Evolutionary conservation across 257 asterid species (phyloP).

Genomic region (Eucommia ulmoides): DNA sequence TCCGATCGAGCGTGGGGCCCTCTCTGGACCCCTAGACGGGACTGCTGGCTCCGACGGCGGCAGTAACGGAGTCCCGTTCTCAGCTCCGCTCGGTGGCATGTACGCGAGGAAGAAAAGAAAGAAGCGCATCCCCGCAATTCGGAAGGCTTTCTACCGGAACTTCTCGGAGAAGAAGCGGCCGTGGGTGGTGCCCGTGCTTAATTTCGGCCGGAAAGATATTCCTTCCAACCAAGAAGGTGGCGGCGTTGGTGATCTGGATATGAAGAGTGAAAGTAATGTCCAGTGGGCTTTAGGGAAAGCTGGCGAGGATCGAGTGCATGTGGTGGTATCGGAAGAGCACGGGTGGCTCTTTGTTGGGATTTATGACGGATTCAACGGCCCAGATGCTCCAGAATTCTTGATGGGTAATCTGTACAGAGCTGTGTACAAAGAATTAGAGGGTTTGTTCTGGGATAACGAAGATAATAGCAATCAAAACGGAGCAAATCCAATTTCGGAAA

Average conservation of each 20-base stretch:
- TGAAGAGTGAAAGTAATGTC: constrained; percentile 49
- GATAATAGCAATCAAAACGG: constrained; percentile 19
- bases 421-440: constrained; percentile 77
- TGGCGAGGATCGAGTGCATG: constrained; percentile 97
- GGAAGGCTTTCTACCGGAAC: constrained; percentile 64
- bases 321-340: constrained; percentile 87
- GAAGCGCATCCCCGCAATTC: constrained; percentile 62
- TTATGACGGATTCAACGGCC: no score
- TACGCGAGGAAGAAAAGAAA: constrained; percentile 61
- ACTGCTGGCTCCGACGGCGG: constrained; percentile 20
- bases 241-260: constrained; percentile 36
- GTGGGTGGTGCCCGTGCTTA: constrained; percentile 74
- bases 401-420: constrained; percentile 86
- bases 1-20: constrained; percentile 87
- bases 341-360: constrained; percentile 96
- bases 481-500: constrained; percentile 27
- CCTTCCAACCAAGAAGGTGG: constrained; percentile 18
- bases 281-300: constrained; percentile 98
- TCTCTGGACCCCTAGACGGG: constrained; percentile 75
- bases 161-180: constrained; percentile 48
- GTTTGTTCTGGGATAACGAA: constrained; percentile 83
- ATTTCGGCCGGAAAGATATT: constrained; percentile 53
- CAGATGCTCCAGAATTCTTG: constrained; percentile 89
- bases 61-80: constrained; percentile 49
- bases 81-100: constrained; percentile 78